These are phyloP conservation scores for Atalantia buxifolia DNA, from an alignment of 345 rosid species.

Conservation along the genomic window DNA sequence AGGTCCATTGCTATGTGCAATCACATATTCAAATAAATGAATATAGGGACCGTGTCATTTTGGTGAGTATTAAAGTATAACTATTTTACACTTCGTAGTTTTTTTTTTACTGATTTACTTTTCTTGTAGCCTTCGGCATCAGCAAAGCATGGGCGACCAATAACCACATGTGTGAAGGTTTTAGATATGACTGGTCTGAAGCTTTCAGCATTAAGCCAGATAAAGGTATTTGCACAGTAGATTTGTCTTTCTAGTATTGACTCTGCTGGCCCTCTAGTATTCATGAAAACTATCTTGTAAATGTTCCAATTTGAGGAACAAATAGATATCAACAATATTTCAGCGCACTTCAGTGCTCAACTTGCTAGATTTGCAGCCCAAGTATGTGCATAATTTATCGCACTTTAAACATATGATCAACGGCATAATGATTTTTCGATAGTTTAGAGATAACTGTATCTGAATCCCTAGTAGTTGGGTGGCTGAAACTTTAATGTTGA, in stretches of 20 bases:
- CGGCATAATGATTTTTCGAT: background rate
- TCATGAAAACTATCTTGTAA: background rate
- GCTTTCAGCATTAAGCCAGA: slow-evolving; percentile 82
- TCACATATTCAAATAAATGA: slow-evolving; percentile 97
- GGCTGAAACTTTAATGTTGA: background rate
- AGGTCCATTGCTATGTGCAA: slow-evolving; percentile 91
- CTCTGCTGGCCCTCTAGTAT: background rate
- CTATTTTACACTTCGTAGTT: background rate
- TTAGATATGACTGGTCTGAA: slow-evolving; percentile 92
- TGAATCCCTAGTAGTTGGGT: background rate
- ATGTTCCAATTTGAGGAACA: background rate
- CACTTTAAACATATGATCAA: background rate
- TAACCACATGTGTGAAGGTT: slow-evolving; percentile 83
- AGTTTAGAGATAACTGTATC: background rate
- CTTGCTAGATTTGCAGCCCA: background rate
- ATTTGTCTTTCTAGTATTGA: background rate
- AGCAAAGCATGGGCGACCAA: slow-evolving; percentile 67
- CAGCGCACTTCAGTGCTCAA: background rate
- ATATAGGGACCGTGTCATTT: slow-evolving; percentile 74
- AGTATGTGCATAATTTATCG: background rate
- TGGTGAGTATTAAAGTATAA: slow-evolving; percentile 51
- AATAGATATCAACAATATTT: background rate
- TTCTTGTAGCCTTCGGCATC: slow-evolving; percentile 75
- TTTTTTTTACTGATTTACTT: slow-evolving; percentile 15
- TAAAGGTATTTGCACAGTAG: slow-evolving; percentile 50